These are phyloP conservation scores for Magnaporthiopsis rhizophila DNA, from an alignment of 2,329 filamentous ascomycete genomes.

Conservation along the genomic window DNA sequence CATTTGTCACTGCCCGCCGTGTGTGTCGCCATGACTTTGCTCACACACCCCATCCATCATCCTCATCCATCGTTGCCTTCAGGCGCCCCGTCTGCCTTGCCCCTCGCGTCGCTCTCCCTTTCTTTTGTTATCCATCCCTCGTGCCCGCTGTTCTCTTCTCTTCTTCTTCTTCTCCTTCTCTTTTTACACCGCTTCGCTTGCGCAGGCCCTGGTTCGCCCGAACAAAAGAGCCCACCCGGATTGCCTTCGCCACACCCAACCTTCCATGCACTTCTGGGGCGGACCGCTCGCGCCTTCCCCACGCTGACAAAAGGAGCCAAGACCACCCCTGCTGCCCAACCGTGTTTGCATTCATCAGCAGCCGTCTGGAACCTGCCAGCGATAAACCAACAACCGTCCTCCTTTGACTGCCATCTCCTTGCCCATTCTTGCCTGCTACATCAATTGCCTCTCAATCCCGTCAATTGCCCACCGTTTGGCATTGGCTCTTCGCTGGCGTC, in stretches of 20 bases:
- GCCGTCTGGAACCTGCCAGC: not conserved
- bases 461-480: no score
- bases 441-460: no score
- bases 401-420: not conserved
- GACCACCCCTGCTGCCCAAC: not conserved
- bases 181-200: not conserved
- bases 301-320: constrained; percentile 1
- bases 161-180: not conserved
- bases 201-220: no score
- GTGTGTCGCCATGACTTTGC: no score
- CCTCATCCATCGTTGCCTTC: not conserved
- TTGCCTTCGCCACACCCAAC: constrained; percentile 4
- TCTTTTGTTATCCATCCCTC: not conserved
- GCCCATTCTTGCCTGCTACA: no score
- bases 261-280: constrained; percentile 6
- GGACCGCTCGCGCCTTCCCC: not conserved
- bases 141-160: not conserved
- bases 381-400: not conserved
- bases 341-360: no score
- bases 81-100: constrained; percentile 7
- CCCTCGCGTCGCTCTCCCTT: not conserved
- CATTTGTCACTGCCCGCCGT: not conserved
- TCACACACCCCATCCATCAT: not conserved
- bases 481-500: no score
- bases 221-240: not conserved